These are phyloP conservation scores for Hyaloraphidium curvatum DNA, from an alignment of 192 early-diverging fungal genomes.

Conservation along the genomic window DNA sequence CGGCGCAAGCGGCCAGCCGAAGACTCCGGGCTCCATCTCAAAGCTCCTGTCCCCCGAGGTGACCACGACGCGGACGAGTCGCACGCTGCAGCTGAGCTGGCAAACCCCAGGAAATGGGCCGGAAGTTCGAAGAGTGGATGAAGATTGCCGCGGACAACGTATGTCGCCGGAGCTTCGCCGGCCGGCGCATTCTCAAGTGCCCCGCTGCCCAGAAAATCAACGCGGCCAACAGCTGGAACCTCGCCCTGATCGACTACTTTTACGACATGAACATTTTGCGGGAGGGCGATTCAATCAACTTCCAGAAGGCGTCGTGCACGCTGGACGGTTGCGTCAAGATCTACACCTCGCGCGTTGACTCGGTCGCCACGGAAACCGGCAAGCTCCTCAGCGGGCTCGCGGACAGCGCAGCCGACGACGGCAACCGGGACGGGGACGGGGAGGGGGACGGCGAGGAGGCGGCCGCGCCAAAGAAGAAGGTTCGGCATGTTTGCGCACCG, in stretches of 20 bases:
- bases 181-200: no score
- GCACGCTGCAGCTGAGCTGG: no score
- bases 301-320: conserved; percentile 93
- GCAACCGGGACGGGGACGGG: conserved; percentile 24
- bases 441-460: conserved; percentile 17
- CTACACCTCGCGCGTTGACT: conserved; percentile 91
- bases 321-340: conserved; percentile 94
- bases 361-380: conserved; percentile 79
- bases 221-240: conserved; percentile 81
- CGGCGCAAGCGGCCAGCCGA: no score
- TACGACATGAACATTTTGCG: conserved; percentile 81
- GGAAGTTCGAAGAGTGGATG: conserved; percentile 83
- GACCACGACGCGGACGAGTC: no score
- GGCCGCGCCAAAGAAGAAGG: background rate
- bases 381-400: conserved; percentile 72
- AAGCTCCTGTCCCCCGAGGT: no score
- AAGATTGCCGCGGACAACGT: conserved; percentile 93
- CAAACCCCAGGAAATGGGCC: conserved; percentile 32
- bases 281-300: conserved; percentile 96
- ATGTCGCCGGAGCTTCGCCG: background rate
- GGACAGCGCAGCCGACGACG: conserved; percentile 29
- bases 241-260: conserved; percentile 96
- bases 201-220: conserved; percentile 81
- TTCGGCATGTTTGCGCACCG: background rate
- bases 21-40: no score